phyloP scores from a whole-genome alignment of 352 stramenopile species.

The Albugo laibachii region DNA sequence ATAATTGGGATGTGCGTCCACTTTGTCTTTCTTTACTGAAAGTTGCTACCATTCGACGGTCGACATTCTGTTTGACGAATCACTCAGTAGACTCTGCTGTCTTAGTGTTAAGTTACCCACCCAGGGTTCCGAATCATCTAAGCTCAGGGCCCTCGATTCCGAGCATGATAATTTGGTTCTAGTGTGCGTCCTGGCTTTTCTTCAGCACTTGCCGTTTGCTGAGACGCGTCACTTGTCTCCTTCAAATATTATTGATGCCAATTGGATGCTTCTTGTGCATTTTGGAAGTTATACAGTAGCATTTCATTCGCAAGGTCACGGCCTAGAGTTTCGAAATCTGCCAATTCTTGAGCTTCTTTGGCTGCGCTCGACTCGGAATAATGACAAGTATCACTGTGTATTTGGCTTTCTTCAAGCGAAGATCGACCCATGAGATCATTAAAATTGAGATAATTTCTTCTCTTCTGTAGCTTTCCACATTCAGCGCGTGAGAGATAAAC shows the following conservation, averaged over 20 bases:
- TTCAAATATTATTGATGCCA: slow-evolving; percentile 1
- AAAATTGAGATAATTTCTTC: too few relatives aligned
- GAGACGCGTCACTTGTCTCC: slow-evolving; percentile 5
- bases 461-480: too few relatives aligned
- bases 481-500: too few relatives aligned
- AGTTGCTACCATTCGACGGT: slow-evolving; percentile 4
- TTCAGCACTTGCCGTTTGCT: slow-evolving; percentile 8
- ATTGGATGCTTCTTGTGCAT: slow-evolving; percentile 10
- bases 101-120: slow-evolving; percentile 4
- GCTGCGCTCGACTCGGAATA: slow-evolving; percentile 33
- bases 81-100: neutral
- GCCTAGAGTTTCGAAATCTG: slow-evolving; percentile 60
- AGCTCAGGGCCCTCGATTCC: slow-evolving; percentile 49
- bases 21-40: neutral
- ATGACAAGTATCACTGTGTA: too few relatives aligned
- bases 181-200: neutral
- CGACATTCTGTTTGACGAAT: slow-evolving; percentile 9
- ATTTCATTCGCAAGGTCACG: slow-evolving; percentile 38
- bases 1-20: too few relatives aligned
- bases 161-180: slow-evolving; percentile 10
- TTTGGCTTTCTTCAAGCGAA: too few relatives aligned
- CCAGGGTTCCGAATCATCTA: slow-evolving; percentile 67
- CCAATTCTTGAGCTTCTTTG: slow-evolving; percentile 48
- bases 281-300: slow-evolving; percentile 26
- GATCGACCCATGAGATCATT: too few relatives aligned